phyloP scores from a whole-genome alignment of 306 rosid genomes.

The Trichosanthes cucumerina region DNA sequence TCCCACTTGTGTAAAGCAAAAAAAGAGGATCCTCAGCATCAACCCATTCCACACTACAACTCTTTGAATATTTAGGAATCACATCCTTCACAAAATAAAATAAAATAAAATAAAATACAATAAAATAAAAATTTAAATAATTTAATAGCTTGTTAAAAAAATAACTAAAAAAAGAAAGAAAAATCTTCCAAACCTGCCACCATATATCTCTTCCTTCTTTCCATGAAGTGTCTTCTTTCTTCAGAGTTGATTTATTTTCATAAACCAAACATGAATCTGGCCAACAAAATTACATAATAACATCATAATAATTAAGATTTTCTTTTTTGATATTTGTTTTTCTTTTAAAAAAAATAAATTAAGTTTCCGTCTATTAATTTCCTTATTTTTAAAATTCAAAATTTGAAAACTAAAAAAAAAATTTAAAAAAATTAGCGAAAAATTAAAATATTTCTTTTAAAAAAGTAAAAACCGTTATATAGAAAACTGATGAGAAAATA shows the following conservation, averaged over 20 bases:
- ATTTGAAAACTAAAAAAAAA: too few species aligned
- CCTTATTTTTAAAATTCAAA: too few species aligned
- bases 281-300: background rate
- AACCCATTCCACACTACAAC: slow-evolving; percentile 90
- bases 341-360: too few species aligned
- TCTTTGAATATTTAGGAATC: slow-evolving; percentile 50
- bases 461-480: too few species aligned
- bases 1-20: slow-evolving; percentile 93
- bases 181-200: slow-evolving; percentile 65
- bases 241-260: slow-evolving; percentile 50
- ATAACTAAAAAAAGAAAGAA: background rate
- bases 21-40: slow-evolving; percentile 96
- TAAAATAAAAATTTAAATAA: background rate
- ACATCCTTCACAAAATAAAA: slow-evolving; percentile 45
- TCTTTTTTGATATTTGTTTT: too few species aligned
- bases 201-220: slow-evolving; percentile 70
- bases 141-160: background rate
- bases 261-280: slow-evolving; percentile 64
- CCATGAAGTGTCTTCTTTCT: slow-evolving; percentile 63
- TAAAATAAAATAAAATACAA: background rate
- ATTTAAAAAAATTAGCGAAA: too few species aligned
- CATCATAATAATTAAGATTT: too few species aligned
- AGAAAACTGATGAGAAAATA: too few species aligned
- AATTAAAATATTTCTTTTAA: too few species aligned
- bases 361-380: too few species aligned